These are phyloP conservation scores for Cantharellus anzutake DNA, from an alignment of 768 basidiomycete species.

Conservation along the genomic window DNA sequence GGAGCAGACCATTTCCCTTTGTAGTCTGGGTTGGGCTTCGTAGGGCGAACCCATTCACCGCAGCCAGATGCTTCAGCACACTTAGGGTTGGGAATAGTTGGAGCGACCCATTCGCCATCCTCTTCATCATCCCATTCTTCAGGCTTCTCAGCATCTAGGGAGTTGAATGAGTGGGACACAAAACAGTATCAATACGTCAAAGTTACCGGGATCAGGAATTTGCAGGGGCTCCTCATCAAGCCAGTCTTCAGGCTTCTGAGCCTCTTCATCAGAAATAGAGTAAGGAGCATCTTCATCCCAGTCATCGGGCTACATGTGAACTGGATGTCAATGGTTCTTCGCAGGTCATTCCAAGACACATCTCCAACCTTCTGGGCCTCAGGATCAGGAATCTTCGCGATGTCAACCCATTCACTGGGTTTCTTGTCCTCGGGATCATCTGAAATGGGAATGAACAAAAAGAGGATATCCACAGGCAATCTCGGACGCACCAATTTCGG, in stretches of 20 bases:
- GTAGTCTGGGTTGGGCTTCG: conserved; percentile 82
- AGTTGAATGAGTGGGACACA: conserved; percentile 1
- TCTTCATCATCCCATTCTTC: conserved; percentile 99
- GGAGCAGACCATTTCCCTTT: conserved; percentile 98
- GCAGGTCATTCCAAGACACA: neutral
- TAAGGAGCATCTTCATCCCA: conserved; percentile 98
- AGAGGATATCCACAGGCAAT: neutral
- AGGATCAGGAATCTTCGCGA: conserved; percentile 66
- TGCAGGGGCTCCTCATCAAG: conserved; percentile 66
- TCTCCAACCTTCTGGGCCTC: conserved; percentile 57
- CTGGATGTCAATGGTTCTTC: neutral
- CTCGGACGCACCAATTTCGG: conserved; percentile 46
- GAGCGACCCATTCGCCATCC: conserved; percentile 96
- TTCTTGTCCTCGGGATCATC: conserved; percentile 84
- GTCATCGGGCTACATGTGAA: conserved; percentile 49
- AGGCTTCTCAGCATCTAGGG: conserved; percentile 67
- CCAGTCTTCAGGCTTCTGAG: conserved; percentile 83
- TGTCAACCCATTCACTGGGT: conserved; percentile 85
- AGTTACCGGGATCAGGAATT: conserved; percentile 71
- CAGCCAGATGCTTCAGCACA: conserved; percentile 85
- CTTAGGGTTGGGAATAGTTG: conserved; percentile 74
- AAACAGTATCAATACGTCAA: neutral
- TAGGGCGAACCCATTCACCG: conserved; percentile 80
- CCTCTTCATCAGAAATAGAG: conserved; percentile 62
- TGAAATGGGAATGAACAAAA: conserved; percentile 2